Conservation (phyloP, 805 yeast species). For the Yamadazyma paraphyllophila region DNA sequence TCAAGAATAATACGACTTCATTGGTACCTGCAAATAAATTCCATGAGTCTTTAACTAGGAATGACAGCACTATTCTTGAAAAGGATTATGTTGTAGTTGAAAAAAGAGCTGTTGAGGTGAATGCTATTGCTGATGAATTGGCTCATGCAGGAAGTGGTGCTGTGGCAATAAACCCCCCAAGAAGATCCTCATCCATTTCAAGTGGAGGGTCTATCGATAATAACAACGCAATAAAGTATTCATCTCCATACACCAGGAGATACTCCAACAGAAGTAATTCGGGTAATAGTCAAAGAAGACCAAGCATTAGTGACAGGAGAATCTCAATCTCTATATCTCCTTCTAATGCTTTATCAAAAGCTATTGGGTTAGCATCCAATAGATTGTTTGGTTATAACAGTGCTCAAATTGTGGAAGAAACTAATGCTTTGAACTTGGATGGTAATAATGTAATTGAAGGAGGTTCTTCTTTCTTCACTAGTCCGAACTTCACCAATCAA, state of each 20-base stretch:
- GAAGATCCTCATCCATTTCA: conserved; percentile 26
- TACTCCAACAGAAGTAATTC: conserved; percentile 14
- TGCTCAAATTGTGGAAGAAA: conserved; percentile 5
- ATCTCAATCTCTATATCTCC: conserved; percentile 73
- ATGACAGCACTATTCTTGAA: conserved; percentile 57
- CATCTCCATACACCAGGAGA: conserved; percentile 16
- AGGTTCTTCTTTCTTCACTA: conserved; percentile 16
- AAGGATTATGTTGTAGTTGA: conserved; percentile 93
- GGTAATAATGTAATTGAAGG: conserved; percentile 16
- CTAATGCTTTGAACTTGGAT: conserved; percentile 4
- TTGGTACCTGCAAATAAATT: not conserved
- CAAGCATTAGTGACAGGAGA: conserved; percentile 62
- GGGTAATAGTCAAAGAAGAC: conserved; percentile 48
- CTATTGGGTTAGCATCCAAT: conserved; percentile 83
- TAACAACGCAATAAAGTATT: conserved; percentile 9
- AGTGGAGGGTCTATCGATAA: conserved; percentile 19
- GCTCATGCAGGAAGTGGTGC: conserved; percentile 59
- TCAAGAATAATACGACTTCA: conserved; percentile 16
- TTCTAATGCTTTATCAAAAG: conserved; percentile 83
- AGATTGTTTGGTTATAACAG: conserved; percentile 64
- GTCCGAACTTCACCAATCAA: conserved; percentile 35
- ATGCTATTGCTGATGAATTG: conserved; percentile 91
- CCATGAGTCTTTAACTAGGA: conserved; percentile 13
- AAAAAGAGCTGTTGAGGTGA: conserved; percentile 91
- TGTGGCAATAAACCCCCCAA: conserved; percentile 41